A percentile compares a stretch with the other conserved stretches of the same genome.
phyloP scores from a whole-genome alignment of 202 grass and related monocot genomes.

The Setaria viridis region DNA sequence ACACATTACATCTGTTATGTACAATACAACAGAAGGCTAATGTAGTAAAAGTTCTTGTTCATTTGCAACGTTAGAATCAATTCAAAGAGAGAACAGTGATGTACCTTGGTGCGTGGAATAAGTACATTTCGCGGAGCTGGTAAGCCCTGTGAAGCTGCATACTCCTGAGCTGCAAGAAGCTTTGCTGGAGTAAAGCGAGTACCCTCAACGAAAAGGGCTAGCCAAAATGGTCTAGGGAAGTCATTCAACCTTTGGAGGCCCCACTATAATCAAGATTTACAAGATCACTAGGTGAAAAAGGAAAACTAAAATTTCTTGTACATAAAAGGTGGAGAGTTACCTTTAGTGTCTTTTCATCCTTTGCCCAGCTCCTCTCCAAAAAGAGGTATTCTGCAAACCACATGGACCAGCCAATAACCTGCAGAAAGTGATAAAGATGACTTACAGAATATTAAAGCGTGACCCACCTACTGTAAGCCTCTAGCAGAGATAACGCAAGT shows the following conservation, averaged over 20 bases:
- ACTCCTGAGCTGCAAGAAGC: slow-evolving; percentile 88
- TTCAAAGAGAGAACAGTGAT: slow-evolving; percentile 14
- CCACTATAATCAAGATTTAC: slow-evolving; percentile 56
- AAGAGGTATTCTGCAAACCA: slow-evolving; percentile 95
- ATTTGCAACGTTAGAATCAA: slow-evolving; percentile 17
- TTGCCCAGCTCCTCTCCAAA: slow-evolving; percentile 90
- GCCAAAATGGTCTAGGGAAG: slow-evolving; percentile 87
- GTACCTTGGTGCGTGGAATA: slow-evolving; percentile 92
- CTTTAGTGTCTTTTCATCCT: slow-evolving; percentile 82
- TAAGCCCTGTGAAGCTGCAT: slow-evolving; percentile 71
- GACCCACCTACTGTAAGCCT: background rate
- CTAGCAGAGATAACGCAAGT: background rate
- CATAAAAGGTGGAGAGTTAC: slow-evolving; percentile 45
- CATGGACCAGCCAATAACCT: slow-evolving; percentile 99
- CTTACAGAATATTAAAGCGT: slow-evolving; percentile 15
- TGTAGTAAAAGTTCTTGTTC: background rate
- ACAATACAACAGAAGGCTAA: background rate
- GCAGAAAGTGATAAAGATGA: slow-evolving; percentile 38
- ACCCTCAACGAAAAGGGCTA: slow-evolving; percentile 88
- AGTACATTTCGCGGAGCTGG: slow-evolving; percentile 79
- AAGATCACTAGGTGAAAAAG: slow-evolving; percentile 32
- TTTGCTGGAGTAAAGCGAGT: slow-evolving; percentile 90
- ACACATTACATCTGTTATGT: background rate
- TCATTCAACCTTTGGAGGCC: slow-evolving; percentile 76
- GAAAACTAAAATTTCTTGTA: slow-evolving; percentile 1